Evolutionary conservation across 139 green algal genomes (phyloP).

Genomic region (Raphidocelis subcapitata): DNA sequence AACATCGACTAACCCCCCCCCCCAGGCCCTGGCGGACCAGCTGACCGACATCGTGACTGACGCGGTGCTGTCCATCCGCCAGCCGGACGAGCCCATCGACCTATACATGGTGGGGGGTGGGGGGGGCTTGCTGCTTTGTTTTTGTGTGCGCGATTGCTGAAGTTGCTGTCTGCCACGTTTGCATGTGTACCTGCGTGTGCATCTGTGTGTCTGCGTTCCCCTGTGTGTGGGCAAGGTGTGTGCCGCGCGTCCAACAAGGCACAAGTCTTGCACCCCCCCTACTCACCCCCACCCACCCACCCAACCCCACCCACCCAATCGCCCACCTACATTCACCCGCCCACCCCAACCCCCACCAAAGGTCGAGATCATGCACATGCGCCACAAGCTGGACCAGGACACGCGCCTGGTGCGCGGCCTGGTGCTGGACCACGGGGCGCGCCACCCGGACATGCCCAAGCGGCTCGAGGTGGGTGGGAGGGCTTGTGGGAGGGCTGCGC

Average conservation of each 20-base stretch:
- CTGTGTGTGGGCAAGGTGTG: too few species aligned
- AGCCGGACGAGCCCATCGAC: slow-evolving; percentile 84
- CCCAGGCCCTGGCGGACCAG: slow-evolving; percentile 78
- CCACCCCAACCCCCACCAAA: too few species aligned
- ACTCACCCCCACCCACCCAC: too few species aligned
- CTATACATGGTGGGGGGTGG: slow-evolving; percentile 86
- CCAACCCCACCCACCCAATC: too few species aligned
- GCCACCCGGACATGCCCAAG: slow-evolving; percentile 99
- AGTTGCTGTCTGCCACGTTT: too few species aligned
- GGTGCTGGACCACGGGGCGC: slow-evolving; percentile 95
- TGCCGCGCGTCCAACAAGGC: too few species aligned
- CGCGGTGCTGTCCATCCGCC: slow-evolving; percentile 76
- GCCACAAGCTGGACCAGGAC: slow-evolving; percentile 94
- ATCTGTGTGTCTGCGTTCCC: too few species aligned
- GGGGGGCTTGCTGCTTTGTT: too few species aligned
- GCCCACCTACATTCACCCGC: too few species aligned
- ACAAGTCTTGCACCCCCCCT: too few species aligned
- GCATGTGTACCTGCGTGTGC: too few species aligned
- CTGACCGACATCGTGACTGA: slow-evolving; percentile 91
- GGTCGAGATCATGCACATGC: slow-evolving; percentile 99
- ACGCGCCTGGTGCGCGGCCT: slow-evolving; percentile 90
- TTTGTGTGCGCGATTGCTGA: background rate
- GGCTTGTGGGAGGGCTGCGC: background rate
- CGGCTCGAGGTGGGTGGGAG: slow-evolving; percentile 60
- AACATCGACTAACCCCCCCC: too few species aligned